These are phyloP conservation scores for Annulohypoxylon maeteangense DNA, from an alignment of 495 filamentous ascomycete genomes.

Conservation along the genomic window DNA sequence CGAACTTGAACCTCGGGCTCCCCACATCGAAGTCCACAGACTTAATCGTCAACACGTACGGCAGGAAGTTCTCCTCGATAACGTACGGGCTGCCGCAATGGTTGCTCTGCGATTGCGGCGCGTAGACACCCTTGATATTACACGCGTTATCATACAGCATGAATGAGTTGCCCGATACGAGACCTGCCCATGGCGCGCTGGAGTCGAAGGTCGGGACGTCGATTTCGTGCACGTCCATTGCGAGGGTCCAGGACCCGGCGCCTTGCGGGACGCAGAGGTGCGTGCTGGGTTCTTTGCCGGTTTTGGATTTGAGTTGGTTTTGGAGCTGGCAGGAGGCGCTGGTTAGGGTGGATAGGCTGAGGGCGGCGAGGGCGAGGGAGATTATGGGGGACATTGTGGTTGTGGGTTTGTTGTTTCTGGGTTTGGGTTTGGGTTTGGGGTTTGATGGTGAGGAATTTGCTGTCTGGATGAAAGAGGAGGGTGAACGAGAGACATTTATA, in stretches of 20 bases:
- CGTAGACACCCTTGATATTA: no score
- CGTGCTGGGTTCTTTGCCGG: neutral
- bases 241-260: constrained; percentile 5
- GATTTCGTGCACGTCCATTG: constrained; percentile 8
- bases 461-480: no score
- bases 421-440: no score
- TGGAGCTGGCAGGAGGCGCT: neutral
- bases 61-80: no score
- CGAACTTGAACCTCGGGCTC: constrained; percentile 11
- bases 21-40: neutral
- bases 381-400: no score
- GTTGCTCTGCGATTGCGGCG: no score
- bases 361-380: neutral
- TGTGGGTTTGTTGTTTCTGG: no score
- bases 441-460: no score
- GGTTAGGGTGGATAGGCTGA: neutral
- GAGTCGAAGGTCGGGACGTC: constrained; percentile 18
- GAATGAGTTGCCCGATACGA: constrained; percentile 5
- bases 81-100: no score
- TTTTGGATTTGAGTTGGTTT: neutral
- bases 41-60: neutral
- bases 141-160: no score
- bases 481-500: no score
- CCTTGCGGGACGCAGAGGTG: constrained; percentile 12
- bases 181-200: neutral